Evolutionary conservation across 2,329 filamentous ascomycete genomes (phyloP), one percentile per base, ranked within the genome.

Genomic region (Colletotrichum sp.): DNA sequence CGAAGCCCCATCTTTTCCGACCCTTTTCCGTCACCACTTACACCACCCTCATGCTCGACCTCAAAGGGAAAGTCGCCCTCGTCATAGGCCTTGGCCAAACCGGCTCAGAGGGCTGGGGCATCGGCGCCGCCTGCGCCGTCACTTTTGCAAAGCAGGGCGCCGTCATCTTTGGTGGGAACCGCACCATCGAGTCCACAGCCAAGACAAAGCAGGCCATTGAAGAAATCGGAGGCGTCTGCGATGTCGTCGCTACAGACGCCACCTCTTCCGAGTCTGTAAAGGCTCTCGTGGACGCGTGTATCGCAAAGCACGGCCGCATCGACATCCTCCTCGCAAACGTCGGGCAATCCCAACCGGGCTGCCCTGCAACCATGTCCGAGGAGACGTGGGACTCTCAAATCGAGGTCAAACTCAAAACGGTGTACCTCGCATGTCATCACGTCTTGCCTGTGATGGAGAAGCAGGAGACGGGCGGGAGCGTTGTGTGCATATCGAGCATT

Each of bases 281-380:
- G 74, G 78, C 79, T 0, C 84, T 91, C 0, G 86, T 92, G 5
- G 85, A 89, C 38, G 84, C 85, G 0, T 91, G 89, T 58, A 77
- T 90, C 21, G 78, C 82, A 0, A 87, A 86, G 51, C 86, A 91
- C 73, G 89, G 89, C 11, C 85, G 87, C 8, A 88, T 92, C 67
- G 90, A 92, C 75, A 88, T 92, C 27, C 81, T 92, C 1, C 79
- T 93, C 18, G 91, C 91, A 75, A 92, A 92, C 66, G 90, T 92
- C 5, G 91, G 90, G 3, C 86, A 86, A 66, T 89, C 86, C 1
- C 89, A 91, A 72, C 86, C 85, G 0, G 89, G 89, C 0, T 84
- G 84, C 34, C 86, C 89, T 1, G 88, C 85, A 0, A 81, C 79
- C 0, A 87, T 91, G 83, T 59, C 70, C 0, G 88, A 91, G 68